phyloP scores from a whole-genome alignment of 306 rosid species.

The Quercus ilex region DNA sequence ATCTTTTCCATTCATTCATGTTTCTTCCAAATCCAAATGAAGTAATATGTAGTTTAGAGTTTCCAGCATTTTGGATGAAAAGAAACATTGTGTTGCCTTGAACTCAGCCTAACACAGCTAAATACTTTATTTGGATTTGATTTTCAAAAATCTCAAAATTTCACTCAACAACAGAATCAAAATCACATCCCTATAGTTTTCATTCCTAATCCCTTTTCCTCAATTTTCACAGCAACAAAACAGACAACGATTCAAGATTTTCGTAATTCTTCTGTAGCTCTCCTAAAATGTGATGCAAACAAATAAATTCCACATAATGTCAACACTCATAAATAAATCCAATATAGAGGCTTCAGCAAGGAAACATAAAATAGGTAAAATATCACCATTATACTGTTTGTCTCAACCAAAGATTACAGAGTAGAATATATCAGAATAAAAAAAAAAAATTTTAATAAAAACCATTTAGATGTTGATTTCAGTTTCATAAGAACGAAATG shows the following conservation, averaged over 20 bases:
- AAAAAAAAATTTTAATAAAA: background rate
- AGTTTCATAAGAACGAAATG: background rate
- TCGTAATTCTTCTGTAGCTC: background rate
- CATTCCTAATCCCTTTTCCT: background rate
- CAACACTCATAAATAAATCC: background rate
- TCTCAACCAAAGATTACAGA: background rate
- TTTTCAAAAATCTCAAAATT: background rate
- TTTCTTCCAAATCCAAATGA: background rate
- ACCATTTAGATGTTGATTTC: background rate
- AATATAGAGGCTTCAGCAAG: background rate
- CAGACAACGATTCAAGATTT: background rate
- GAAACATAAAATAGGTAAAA: background rate
- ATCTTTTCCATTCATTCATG: background rate
- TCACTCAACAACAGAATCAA: background rate
- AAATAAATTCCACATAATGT: background rate
- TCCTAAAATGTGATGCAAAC: background rate
- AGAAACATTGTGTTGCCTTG: background rate
- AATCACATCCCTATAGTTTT: background rate
- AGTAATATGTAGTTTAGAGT: background rate
- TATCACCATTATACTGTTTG: background rate
- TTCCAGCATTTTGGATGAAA: background rate
- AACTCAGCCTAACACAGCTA: background rate
- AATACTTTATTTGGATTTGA: background rate
- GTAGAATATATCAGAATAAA: background rate
- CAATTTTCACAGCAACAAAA: background rate